These are phyloP conservation scores for Blakeslea trispora DNA, from an alignment of 371 early-diverging fungal genomes.

Conservation along the genomic window DNA sequence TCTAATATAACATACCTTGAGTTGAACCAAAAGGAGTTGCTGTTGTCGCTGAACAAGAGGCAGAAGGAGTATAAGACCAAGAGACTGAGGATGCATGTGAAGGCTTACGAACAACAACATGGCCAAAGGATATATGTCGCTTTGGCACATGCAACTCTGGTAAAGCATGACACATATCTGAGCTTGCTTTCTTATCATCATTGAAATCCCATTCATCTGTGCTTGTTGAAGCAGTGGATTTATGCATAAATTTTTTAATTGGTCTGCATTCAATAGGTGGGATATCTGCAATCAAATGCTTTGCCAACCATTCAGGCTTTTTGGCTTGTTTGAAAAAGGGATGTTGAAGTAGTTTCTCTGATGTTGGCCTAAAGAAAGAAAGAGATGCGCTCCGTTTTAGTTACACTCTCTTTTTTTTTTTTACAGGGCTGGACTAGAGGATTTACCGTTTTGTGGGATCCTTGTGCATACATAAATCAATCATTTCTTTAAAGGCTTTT, in stretches of 20 bases:
- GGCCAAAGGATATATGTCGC: constrained; percentile 52
- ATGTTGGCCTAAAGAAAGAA: constrained; percentile 65
- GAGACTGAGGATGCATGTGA: constrained; percentile 21
- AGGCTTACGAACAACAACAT: constrained; percentile 41
- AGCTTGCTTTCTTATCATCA: constrained; percentile 22
- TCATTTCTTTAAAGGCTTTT: constrained; percentile 82
- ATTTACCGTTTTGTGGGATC: constrained; percentile 77
- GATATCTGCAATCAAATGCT: constrained; percentile 60
- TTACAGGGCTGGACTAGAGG: too few relatives aligned
- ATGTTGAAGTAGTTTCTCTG: constrained; percentile 78
- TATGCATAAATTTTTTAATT: constrained; percentile 39
- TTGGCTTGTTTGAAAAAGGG: constrained; percentile 81
- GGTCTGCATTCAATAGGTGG: constrained; percentile 71
- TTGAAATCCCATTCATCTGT: constrained; percentile 53
- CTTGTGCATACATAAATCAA: constrained; percentile 81
- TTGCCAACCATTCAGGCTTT: constrained; percentile 68
- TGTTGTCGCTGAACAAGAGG: background rate
- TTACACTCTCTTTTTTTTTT: too few relatives aligned
- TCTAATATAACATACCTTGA: too few relatives aligned
- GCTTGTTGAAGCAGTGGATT: constrained; percentile 23
- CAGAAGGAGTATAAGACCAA: constrained; percentile 16
- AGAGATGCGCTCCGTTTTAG: too few relatives aligned
- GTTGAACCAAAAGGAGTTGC: background rate
- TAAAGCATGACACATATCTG: background rate
- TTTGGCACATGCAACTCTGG: constrained; percentile 20